These are phyloP conservation scores for Picochlorum sp. DNA, from an alignment of 139 green algal species.

Conservation along the genomic window DNA sequence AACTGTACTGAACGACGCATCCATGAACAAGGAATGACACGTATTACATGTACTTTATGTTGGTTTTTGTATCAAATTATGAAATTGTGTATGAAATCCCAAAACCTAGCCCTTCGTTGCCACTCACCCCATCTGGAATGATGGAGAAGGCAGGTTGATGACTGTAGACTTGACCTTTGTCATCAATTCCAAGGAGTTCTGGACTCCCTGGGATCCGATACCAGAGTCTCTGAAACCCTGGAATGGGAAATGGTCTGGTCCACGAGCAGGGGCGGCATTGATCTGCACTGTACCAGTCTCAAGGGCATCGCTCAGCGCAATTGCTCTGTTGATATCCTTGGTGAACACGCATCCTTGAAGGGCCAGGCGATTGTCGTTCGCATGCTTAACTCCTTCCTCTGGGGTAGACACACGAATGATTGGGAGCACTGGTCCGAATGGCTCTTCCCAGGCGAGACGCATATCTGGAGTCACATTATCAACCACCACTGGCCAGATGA, in stretches of 20 bases:
- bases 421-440: conserved; percentile 91
- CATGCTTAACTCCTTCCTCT: conserved; percentile 76
- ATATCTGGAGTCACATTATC: conserved; percentile 85
- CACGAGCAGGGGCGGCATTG: conserved; percentile 79
- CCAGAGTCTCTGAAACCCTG: conserved; percentile 81
- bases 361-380: conserved; percentile 73
- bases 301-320: conserved; percentile 82
- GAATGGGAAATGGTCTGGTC: conserved; percentile 83
- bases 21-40: too few species aligned
- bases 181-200: conserved; percentile 85
- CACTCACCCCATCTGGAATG: conserved; percentile 64
- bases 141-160: conserved; percentile 72
- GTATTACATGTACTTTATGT: too few species aligned
- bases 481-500: conserved; percentile 87
- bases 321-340: conserved; percentile 75
- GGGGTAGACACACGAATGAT: conserved; percentile 70
- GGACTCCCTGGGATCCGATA: conserved; percentile 84
- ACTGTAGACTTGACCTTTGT: conserved; percentile 91
- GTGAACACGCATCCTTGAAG: conserved; percentile 95
- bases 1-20: not conserved
- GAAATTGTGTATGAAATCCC: not conserved
- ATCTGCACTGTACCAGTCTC: conserved; percentile 92
- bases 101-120: not conserved
- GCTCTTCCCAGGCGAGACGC: conserved; percentile 91
- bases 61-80: too few species aligned